A percentile compares a stretch with the other conserved stretches of the same genome.
phyloP scores from a whole-genome alignment of 2,329 filamentous ascomycete genomes.

The Alternaria postmessia region DNA sequence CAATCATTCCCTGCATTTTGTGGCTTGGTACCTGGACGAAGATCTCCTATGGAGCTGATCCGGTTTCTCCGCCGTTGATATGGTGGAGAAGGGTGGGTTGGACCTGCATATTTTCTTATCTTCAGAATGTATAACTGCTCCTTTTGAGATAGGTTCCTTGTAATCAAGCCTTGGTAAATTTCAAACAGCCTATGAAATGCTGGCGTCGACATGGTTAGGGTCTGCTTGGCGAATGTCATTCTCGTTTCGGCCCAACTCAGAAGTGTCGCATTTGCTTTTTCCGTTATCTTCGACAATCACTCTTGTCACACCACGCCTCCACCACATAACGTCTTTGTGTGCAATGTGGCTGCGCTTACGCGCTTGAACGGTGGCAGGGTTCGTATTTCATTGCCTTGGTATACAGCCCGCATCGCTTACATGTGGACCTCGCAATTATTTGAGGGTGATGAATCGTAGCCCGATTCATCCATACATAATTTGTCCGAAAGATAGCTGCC shows the following conservation, averaged over 20 bases:
- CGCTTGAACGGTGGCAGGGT: neutral
- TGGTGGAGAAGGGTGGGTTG: neutral
- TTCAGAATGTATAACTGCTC: slow-evolving; percentile 1
- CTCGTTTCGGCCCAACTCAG: neutral
- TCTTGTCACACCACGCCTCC: neutral
- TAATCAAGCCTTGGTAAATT: neutral
- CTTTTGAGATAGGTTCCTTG: slow-evolving; percentile 7
- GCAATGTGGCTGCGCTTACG: neutral
- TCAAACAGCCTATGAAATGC: neutral
- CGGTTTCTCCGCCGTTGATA: neutral
- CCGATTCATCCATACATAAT: neutral
- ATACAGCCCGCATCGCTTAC: neutral
- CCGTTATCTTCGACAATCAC: neutral
- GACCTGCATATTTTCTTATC: slow-evolving; percentile 5
- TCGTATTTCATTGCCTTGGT: neutral
- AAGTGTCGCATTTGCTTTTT: neutral
- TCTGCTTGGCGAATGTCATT: neutral
- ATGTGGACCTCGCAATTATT: neutral
- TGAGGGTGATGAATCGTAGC: too few species aligned
- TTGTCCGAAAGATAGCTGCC: neutral
- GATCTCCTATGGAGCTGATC: slow-evolving; percentile 9
- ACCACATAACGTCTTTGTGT: neutral
- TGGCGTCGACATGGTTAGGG: neutral
- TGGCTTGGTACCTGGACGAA: slow-evolving; percentile 1
- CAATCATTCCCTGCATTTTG: neutral